Evolutionary conservation across 2,329 filamentous ascomycete genomes (phyloP).

Genomic region (Leptographium procerum): DNA sequence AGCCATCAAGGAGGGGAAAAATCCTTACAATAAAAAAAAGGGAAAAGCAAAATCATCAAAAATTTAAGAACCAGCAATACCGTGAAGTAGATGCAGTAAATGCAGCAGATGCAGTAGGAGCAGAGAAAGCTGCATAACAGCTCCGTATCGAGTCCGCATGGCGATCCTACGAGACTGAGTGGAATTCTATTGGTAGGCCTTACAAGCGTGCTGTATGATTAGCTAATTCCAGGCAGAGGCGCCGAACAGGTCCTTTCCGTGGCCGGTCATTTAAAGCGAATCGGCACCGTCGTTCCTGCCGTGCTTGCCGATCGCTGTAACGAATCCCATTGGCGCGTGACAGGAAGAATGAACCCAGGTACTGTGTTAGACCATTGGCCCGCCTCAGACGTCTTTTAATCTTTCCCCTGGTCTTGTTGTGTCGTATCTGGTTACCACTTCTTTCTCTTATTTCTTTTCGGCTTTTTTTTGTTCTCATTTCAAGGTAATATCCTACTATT

Average conservation of each 20-base stretch:
- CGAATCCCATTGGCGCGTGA: neutral
- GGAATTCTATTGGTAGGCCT: no score
- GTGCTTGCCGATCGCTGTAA: neutral
- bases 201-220: neutral
- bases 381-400: neutral
- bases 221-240: neutral
- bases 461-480: no score
- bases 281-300: neutral
- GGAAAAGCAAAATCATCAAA: neutral
- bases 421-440: neutral
- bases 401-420: neutral
- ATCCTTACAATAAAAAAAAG: neutral
- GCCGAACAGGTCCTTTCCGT: neutral
- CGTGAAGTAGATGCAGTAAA: neutral
- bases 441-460: neutral
- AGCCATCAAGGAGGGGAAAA: conserved; percentile 1
- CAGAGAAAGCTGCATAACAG: no score
- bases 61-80: neutral
- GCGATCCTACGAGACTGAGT: no score
- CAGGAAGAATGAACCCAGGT: neutral
- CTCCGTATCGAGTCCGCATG: no score
- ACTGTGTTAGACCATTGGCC: neutral
- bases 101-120: no score
- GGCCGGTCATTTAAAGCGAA: neutral
- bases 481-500: no score